These are phyloP conservation scores for Wickerhamomyces sp. DNA, from an alignment of 1,139 yeast species.

Conservation along the genomic window DNA sequence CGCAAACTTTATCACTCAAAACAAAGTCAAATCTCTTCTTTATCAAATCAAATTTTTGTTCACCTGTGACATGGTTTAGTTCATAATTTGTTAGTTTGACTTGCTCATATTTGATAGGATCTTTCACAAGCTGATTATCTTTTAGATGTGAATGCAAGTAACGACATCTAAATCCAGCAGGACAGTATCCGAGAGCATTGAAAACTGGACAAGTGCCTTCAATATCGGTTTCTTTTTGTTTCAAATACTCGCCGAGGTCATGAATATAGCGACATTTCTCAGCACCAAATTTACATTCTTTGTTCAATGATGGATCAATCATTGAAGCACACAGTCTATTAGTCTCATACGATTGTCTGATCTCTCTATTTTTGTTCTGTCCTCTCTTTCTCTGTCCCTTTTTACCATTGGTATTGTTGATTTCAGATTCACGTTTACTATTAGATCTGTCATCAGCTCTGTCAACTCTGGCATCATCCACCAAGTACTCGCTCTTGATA, in stretches of 20 bases:
- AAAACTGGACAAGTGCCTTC: conserved; percentile 81
- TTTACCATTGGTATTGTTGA: conserved; percentile 44
- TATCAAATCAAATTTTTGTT: conserved; percentile 52
- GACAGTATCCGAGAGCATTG: conserved; percentile 81
- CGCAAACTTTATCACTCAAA: conserved; percentile 49
- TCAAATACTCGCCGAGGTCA: conserved; percentile 60
- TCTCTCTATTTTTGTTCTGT: conserved; percentile 84
- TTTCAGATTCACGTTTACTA: conserved; percentile 23
- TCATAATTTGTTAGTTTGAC: conserved; percentile 45
- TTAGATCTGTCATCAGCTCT: conserved; percentile 24
- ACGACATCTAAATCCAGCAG: conserved; percentile 87
- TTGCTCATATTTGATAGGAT: conserved; percentile 36
- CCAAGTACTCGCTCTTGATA: conserved; percentile 58
- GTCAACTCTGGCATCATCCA: conserved; percentile 25
- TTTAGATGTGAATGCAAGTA: conserved; percentile 79
- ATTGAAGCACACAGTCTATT: conserved; percentile 64
- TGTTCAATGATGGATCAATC: conserved; percentile 43
- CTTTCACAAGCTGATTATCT: conserved; percentile 42
- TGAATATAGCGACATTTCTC: conserved; percentile 76
- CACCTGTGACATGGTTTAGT: conserved; percentile 56
- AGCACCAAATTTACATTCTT: conserved; percentile 61
- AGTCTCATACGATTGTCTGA: conserved; percentile 64
- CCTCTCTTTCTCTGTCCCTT: conserved; percentile 62
- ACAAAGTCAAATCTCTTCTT: conserved; percentile 58
- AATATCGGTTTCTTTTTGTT: conserved; percentile 64